Evolutionary conservation across 73 alveolate species (phyloP).

Genomic region (Urostyla sp.): DNA sequence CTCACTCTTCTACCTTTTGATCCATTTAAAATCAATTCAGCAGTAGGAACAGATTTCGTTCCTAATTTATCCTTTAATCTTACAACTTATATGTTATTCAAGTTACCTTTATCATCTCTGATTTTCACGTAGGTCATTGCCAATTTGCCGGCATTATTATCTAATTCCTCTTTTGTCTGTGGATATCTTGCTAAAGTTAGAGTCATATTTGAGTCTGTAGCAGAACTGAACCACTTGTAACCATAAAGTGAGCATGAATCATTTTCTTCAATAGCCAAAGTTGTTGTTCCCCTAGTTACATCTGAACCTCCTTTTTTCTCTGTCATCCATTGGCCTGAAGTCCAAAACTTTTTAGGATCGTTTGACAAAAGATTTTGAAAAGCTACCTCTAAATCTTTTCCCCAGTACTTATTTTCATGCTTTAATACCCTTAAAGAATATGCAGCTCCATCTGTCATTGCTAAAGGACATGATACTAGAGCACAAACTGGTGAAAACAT

Average conservation of each 20-base stretch:
- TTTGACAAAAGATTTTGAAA: slow-evolving; percentile 35
- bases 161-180: slow-evolving; percentile 42
- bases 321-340: slow-evolving; percentile 95
- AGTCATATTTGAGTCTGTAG: slow-evolving; percentile 90
- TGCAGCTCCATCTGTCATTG: slow-evolving; percentile 92
- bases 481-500: slow-evolving; percentile 72
- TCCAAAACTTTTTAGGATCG: slow-evolving; percentile 77
- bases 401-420: slow-evolving; percentile 19
- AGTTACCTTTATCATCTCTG: slow-evolving; percentile 52
- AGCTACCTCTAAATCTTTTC: slow-evolving; percentile 20
- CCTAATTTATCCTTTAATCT: slow-evolving; percentile 91
- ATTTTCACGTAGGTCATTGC: slow-evolving; percentile 72
- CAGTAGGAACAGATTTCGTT: slow-evolving; percentile 93
- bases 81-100: slow-evolving; percentile 78
- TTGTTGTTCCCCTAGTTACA: slow-evolving; percentile 84
- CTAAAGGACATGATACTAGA: slow-evolving; percentile 76
- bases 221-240: slow-evolving; percentile 91
- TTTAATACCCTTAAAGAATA: slow-evolving; percentile 58
- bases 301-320: slow-evolving; percentile 95
- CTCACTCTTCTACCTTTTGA: slow-evolving; percentile 65
- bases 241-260: slow-evolving; percentile 71
- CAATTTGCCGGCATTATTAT: slow-evolving; percentile 56
- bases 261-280: slow-evolving; percentile 70
- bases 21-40: slow-evolving; percentile 83
- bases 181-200: slow-evolving; percentile 84